A percentile compares a stretch with the other conserved stretches of the same genome.
These are phyloP conservation scores for Metschnikowia continentalis DNA, from an alignment of 805 yeast species.

Conservation along the genomic window DNA sequence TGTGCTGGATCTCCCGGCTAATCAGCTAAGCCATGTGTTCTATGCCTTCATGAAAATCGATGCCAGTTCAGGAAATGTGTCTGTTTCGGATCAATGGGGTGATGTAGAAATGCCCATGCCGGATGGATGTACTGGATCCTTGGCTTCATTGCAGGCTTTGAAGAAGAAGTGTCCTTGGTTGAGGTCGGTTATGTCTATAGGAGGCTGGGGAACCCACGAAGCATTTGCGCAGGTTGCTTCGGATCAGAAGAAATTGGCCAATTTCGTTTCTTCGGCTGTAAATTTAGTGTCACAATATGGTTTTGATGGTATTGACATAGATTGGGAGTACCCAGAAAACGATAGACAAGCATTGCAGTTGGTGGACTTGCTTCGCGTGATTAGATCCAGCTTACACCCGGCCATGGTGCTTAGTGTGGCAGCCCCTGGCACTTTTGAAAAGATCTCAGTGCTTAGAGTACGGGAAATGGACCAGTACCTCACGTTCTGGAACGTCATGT, in stretches of 20 bases:
- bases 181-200: conserved; percentile 68
- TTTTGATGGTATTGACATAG: conserved; percentile 89
- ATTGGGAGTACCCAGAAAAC: conserved; percentile 84
- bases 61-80: conserved; percentile 47
- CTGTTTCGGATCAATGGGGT: conserved; percentile 60
- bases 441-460: conserved; percentile 42
- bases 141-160: conserved; percentile 36
- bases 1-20: conserved; percentile 60
- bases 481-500: conserved; percentile 81
- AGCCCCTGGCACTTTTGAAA: conserved; percentile 60
- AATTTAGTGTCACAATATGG: conserved; percentile 49
- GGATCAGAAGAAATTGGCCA: conserved; percentile 24
- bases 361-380: conserved; percentile 36
- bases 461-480: conserved; percentile 54
- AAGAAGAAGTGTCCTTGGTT: conserved; percentile 40
- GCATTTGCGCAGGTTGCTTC: conserved; percentile 27
- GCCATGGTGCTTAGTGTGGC: conserved; percentile 63
- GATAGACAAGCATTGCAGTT: conserved; percentile 43
- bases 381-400: conserved; percentile 25
- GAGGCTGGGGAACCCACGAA: conserved; percentile 66
- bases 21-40: conserved; percentile 59
- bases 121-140: conserved; percentile 28
- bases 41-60: conserved; percentile 74
- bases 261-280: conserved; percentile 50
- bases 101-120: conserved; percentile 46